These are phyloP conservation scores for Hypomyces rosellus DNA, from an alignment of 2,329 filamentous ascomycete genomes.

Conservation along the genomic window DNA sequence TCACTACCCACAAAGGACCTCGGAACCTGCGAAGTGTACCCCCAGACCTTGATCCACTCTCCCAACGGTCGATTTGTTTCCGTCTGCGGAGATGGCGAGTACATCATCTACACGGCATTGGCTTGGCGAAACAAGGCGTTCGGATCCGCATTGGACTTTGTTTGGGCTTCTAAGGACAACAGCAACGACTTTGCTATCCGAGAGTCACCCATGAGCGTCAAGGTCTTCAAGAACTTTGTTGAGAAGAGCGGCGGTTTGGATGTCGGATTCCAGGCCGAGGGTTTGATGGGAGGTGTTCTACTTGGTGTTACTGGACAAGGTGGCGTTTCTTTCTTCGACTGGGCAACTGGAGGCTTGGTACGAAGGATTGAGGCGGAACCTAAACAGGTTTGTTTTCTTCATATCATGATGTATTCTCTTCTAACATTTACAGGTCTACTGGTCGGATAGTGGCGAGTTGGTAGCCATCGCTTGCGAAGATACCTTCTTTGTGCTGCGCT, in stretches of 20 bases:
- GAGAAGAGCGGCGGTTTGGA: slow-evolving; percentile 85
- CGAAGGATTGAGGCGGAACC: slow-evolving; percentile 81
- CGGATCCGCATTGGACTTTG: slow-evolving; percentile 90
- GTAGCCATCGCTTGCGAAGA: slow-evolving; percentile 92
- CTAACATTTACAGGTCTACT: slow-evolving; percentile 64
- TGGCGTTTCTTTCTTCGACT: slow-evolving; percentile 93
- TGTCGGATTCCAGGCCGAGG: slow-evolving; percentile 91
- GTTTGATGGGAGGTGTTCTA: slow-evolving; percentile 79
- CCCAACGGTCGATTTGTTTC: slow-evolving; percentile 83
- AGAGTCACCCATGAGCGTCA: slow-evolving; percentile 88
- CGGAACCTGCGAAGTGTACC: slow-evolving; percentile 93
- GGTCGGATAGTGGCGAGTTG: slow-evolving; percentile 94
- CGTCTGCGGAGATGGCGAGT: slow-evolving; percentile 89
- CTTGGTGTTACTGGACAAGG: slow-evolving; percentile 93
- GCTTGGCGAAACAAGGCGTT: slow-evolving; percentile 98
- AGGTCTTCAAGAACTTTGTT: slow-evolving; percentile 96
- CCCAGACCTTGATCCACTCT: slow-evolving; percentile 90
- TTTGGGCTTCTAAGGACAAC: slow-evolving; percentile 94
- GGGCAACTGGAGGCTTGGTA: slow-evolving; percentile 82
- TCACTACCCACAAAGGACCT: slow-evolving; percentile 87
- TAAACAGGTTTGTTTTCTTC: slow-evolving; percentile 32
- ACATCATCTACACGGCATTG: slow-evolving; percentile 96
- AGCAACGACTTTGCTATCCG: slow-evolving; percentile 98
- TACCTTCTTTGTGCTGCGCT: slow-evolving; percentile 88
- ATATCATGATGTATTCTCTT: not conserved